Base-by-base conservation (phyloP, 2,329 filamentous ascomycete species). In the Aspergillus arachidicola region DNA sequence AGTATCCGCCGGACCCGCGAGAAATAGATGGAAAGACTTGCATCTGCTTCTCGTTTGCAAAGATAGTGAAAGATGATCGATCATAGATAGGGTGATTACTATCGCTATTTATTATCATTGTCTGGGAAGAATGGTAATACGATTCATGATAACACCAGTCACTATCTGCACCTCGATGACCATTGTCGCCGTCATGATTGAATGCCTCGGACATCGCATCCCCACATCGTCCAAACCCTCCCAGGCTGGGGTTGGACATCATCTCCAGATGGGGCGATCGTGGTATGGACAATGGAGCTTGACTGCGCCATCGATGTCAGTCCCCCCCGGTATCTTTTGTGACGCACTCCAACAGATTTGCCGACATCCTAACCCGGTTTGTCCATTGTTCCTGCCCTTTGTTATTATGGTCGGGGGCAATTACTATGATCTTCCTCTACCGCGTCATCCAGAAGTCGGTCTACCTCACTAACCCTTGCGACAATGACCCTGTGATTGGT, bases 1-100 rank as follows among this genome's bases (percentile, higher is more conserved):
- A 34, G 30, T 53, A 57, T 59, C 66, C 67, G 67, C 67, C 56
- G 57, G 66, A 66, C 32, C 67, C 67, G 67, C 66, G 55, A 63
- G 48, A 59, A 64, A 41, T n/a, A 41, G 16, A 6, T 41, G 50
- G 28, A 21, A 14, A 32, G 28, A n/a, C 28, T 53, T 53, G 26
- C 14, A 48, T 48, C 41, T 51, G 2, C 6, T 48, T 19, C 12
- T 58, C 32, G 38, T 11, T 32, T 45, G 23, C n/a, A 51, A 46
- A 46, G 36, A 59, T 38, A 32, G 54, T 54, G 32, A 38, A 34
- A 11, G n/a, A 26, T 34, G 59, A 60, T 34, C 55, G 46, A 59
- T 45, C 26, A 51, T 23, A 36, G 50, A 41, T 41, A 41, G 38
- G 19, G 38, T 41, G 55, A 57, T 16, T 56, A 28, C 41, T 34